A percentile compares a stretch with the other conserved stretches of the same genome.
These are phyloP conservation scores for Trypanosomatidae sp. DNA, from an alignment of 208 protist genomes.

Conservation along the genomic window DNA sequence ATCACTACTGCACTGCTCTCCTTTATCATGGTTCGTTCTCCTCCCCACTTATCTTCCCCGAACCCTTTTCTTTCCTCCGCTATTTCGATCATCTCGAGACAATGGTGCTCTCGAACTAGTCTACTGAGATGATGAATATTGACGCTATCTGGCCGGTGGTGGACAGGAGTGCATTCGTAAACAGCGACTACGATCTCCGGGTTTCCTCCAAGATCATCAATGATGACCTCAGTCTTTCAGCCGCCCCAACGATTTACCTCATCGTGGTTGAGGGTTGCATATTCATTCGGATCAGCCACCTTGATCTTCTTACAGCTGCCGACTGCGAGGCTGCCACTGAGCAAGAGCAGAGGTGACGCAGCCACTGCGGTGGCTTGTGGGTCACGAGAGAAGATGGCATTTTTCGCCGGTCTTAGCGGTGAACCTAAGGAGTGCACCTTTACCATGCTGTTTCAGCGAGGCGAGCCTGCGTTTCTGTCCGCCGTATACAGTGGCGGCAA, in stretches of 20 bases:
- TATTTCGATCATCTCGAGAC: neutral
- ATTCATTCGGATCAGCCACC: conserved; percentile 95
- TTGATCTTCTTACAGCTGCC: conserved; percentile 96
- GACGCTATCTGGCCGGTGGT: conserved; percentile 66
- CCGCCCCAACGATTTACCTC: conserved; percentile 96
- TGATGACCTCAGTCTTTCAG: conserved; percentile 93
- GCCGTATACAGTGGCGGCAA: conserved; percentile 48
- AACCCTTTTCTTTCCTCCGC: neutral
- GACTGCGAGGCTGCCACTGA: conserved; percentile 38
- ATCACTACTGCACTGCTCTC: neutral
- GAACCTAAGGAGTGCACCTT: conserved; percentile 73
- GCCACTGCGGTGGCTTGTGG: neutral
- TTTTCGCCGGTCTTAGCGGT: conserved; percentile 59
- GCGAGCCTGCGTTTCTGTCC: conserved; percentile 41
- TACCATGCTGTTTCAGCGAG: conserved; percentile 43
- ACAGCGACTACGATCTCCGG: conserved; percentile 98
- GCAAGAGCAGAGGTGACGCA: conserved; percentile 38
- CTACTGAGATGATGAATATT: conserved; percentile 57
- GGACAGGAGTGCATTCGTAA: conserved; percentile 94
- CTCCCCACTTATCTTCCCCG: neutral
- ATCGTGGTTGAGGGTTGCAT: conserved; percentile 93
- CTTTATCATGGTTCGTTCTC: no score
- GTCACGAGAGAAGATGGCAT: conserved; percentile 57
- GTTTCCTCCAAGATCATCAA: conserved; percentile 92
- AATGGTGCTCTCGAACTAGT: conserved; percentile 30